Evolutionary conservation across 2,329 filamentous ascomycete genomes (phyloP), one percentile per base, ranked within the genome.

Genomic region (Pestalotiopsis sp.): DNA sequence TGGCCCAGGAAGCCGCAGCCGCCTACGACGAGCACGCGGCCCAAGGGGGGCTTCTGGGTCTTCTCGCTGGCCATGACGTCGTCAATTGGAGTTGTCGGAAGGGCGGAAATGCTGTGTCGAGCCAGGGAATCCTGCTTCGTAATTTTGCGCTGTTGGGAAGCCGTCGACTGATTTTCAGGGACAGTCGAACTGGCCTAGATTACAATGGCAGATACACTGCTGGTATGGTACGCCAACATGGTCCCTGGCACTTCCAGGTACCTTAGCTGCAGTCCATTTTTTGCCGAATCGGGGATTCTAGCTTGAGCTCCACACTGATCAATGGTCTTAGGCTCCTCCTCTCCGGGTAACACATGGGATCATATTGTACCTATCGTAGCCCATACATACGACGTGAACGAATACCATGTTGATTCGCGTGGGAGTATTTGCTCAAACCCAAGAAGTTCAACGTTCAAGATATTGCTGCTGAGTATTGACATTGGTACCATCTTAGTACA

Each of bases 1-100:
- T 93, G 91, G 78, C 93, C 93, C 17, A 96, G 87, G 82, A 96
- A 95, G 73, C 93, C 93, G 78, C 93, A 95, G 78, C 93, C 93
- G 76, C 93, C 93, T 73, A 95, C 90, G 73, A 96, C 90, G 73
- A 95, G 86, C 75, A 94, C 91, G 72, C 87, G 89, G 77, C 92
- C 92, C 65, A 94, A 84, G 67, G 79, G 72, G 71, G 80, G 80
- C 74, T 84, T 69, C 49, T 65, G 45, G 27, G 61, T 80, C 36
- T 60, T 59, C 39, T 67, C 57, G 41, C 41, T 25, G 38, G 65
- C 62, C 62, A 65, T 65, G 61, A n/a, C 66, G 45, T n/a, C 20
- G 45, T 52, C 45, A n/a, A 52, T 52, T 52, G 45, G 45, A 23
- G 45, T 49, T 7, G 41, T 36, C 31, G n/a, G 41, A n/a, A 6